phyloP scores from a whole-genome alignment of 2,329 filamentous ascomycete species.

The Trichoderma arundinaceum region DNA sequence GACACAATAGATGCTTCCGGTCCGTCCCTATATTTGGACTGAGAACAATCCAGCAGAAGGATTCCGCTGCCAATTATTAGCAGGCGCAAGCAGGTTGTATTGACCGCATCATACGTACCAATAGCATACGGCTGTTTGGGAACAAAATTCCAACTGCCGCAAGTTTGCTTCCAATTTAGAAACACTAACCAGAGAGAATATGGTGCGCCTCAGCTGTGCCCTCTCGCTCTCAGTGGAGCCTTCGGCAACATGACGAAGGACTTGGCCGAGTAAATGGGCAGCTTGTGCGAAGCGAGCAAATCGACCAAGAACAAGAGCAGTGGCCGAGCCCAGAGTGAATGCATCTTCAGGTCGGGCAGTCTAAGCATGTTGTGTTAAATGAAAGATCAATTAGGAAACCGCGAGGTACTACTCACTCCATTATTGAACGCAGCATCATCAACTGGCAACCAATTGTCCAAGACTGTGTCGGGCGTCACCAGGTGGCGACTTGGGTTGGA shows the following conservation, averaged over 20 bases:
- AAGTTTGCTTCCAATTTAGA: constrained; percentile 16
- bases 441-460: constrained; percentile 29
- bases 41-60: constrained; percentile 15
- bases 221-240: constrained; percentile 19
- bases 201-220: constrained; percentile 32
- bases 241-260: constrained; percentile 17
- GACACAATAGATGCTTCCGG: background rate
- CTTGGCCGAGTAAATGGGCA: constrained; percentile 31
- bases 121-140: constrained; percentile 30
- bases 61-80: constrained; percentile 19
- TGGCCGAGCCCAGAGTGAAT: constrained; percentile 21
- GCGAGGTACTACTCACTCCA: constrained; percentile 1
- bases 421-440: constrained; percentile 28
- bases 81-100: too few species aligned
- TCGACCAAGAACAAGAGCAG: constrained; percentile 20
- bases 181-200: constrained; percentile 29
- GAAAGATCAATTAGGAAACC: too few species aligned
- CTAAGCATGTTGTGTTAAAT: background rate
- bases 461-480: constrained; percentile 27
- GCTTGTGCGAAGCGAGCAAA: constrained; percentile 32
- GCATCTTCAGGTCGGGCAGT: constrained; percentile 18
- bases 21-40: background rate
- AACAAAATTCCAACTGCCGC: constrained; percentile 28
- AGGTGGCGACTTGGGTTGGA: constrained; percentile 27
- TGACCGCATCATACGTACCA: background rate